A percentile compares a stretch with the other conserved stretches of the same genome.
Evolutionary conservation across 2,329 filamentous ascomycete genomes (phyloP).

Genomic region (Fusarium vanettenii): DNA sequence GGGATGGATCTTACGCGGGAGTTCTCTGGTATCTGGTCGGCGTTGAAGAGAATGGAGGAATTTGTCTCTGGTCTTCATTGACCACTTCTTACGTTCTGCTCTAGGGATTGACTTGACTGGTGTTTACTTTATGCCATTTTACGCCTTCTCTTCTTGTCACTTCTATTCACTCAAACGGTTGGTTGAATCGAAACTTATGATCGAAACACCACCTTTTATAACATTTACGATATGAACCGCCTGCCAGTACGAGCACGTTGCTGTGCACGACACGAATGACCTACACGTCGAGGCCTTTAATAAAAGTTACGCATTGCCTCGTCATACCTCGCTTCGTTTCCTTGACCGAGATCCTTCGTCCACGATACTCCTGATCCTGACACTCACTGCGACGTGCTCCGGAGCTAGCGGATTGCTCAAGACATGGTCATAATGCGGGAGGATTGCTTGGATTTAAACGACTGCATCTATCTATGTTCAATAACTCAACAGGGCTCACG

Average conservation of each 20-base stretch:
- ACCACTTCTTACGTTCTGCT: slow-evolving; percentile 12
- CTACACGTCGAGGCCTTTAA: background rate
- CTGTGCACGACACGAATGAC: background rate
- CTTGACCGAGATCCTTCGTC: background rate
- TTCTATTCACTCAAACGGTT: background rate
- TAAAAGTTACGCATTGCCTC: background rate
- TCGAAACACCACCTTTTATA: background rate
- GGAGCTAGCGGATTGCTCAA: background rate
- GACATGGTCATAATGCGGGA: background rate
- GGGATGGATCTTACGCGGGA: slow-evolving; percentile 22
- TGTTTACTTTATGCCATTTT: slow-evolving; percentile 20
- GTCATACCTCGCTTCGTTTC: background rate
- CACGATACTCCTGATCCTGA: background rate
- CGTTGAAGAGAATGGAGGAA: slow-evolving; percentile 17
- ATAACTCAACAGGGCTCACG: background rate
- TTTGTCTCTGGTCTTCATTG: slow-evolving; percentile 9
- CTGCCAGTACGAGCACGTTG: background rate
- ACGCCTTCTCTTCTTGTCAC: slow-evolving; percentile 13
- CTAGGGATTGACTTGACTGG: slow-evolving; percentile 4
- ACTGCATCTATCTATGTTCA: background rate
- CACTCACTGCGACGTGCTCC: background rate
- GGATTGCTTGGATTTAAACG: background rate
- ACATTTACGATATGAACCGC: background rate
- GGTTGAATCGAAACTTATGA: background rate
- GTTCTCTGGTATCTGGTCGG: slow-evolving; percentile 21